phyloP scores from a whole-genome alignment of 495 filamentous ascomycete genomes.

The Filosporella fistucella region DNA sequence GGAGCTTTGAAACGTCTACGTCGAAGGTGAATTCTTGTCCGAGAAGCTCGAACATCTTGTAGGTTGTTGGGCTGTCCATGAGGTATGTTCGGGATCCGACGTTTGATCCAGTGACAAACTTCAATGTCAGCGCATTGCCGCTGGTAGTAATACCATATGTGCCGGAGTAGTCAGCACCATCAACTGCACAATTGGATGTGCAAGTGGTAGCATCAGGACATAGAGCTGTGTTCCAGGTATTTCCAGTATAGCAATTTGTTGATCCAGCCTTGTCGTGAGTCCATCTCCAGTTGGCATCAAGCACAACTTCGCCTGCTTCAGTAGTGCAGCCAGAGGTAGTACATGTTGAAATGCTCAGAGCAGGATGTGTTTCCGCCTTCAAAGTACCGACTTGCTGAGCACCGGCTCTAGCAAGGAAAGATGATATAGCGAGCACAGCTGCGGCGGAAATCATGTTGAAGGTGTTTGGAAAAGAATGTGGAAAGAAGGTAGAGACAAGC shows the following conservation, averaged over 20 bases:
- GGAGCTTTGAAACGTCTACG: conserved; percentile 61
- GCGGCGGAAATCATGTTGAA: background rate
- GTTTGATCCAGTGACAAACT: conserved; percentile 47
- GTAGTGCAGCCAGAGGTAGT: conserved; percentile 43
- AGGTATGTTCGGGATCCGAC: conserved; percentile 58
- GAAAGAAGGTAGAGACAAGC: background rate
- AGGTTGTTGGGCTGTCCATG: conserved; percentile 42
- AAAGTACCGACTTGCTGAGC: conserved; percentile 55
- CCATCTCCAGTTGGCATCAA: conserved; percentile 66
- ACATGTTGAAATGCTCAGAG: conserved; percentile 49
- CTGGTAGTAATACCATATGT: conserved; percentile 53
- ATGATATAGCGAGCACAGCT: background rate
- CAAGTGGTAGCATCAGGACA: conserved; percentile 50
- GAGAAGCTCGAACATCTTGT: conserved; percentile 54
- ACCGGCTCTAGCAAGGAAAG: background rate
- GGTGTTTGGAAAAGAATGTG: background rate
- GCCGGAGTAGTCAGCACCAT: conserved; percentile 51
- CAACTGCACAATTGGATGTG: conserved; percentile 53
- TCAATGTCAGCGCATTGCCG: conserved; percentile 46
- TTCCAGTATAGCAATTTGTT: conserved; percentile 64
- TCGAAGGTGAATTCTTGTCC: conserved; percentile 65
- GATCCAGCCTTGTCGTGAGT: conserved; percentile 42
- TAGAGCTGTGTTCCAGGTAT: conserved; percentile 47
- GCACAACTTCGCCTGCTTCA: conserved; percentile 46
- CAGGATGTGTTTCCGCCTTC: conserved; percentile 54